Conservation (phyloP, 2,329 filamentous ascomycete genomes). For the Fusarium bactridioides region DNA sequence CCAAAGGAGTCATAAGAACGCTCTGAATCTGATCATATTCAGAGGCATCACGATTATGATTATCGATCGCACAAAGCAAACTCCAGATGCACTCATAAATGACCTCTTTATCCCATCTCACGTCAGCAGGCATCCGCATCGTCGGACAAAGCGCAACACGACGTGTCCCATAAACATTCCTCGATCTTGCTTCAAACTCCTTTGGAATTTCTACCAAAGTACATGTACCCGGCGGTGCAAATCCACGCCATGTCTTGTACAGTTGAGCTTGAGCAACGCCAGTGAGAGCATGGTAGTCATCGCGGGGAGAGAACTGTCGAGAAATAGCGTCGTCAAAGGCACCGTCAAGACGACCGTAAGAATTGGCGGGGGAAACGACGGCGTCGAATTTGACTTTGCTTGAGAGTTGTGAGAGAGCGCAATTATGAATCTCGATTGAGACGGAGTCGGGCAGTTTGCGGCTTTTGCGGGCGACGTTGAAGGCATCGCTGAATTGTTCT, state of each 20-base stretch:
- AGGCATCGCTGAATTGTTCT: conserved; percentile 19
- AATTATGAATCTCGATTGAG: conserved; percentile 49
- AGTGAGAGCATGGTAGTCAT: conserved; percentile 58
- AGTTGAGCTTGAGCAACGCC: conserved; percentile 52
- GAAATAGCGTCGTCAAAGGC: conserved; percentile 64
- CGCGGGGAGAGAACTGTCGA: conserved; percentile 52
- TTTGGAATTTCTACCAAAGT: conserved; percentile 56
- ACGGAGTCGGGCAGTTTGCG: conserved; percentile 42
- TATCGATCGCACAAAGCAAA: conserved; percentile 57
- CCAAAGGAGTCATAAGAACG: conserved; percentile 61
- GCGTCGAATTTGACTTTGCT: conserved; percentile 52
- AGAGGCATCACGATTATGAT: conserved; percentile 50
- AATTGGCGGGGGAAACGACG: conserved; percentile 63
- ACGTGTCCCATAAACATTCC: conserved; percentile 51
- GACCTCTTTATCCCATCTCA: conserved; percentile 59
- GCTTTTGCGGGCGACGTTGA: neutral
- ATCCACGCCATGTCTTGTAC: conserved; percentile 58
- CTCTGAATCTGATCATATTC: conserved; percentile 47
- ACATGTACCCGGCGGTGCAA: conserved; percentile 59
- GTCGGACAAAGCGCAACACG: conserved; percentile 62
- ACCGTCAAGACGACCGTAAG: conserved; percentile 62
- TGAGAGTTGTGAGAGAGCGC: conserved; percentile 50
- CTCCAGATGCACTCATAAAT: conserved; percentile 64
- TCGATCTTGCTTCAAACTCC: conserved; percentile 43
- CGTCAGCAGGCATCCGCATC: conserved; percentile 56